Base-by-base conservation (phyloP, 805 yeast genomes). In the Wickerhamomyces subpelliculosus region DNA sequence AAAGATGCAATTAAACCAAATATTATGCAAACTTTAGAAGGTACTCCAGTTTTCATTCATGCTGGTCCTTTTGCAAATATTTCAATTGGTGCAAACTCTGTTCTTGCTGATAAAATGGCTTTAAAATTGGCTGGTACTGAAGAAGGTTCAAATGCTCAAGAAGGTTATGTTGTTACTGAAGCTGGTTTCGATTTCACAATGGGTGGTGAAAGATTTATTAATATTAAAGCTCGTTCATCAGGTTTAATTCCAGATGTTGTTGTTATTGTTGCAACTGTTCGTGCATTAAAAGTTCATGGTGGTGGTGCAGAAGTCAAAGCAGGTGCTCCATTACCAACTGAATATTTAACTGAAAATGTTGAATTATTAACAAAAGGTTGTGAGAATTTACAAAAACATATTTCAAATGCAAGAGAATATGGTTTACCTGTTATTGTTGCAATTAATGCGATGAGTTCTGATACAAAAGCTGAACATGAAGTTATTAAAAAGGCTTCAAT, bases 61-160 rank as follows among this genome's bases (percentile, higher is more conserved):
- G 97, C 97, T 29, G 97, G 97, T 46, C 97, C 97, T 22, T 90
- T 90, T 61, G 97, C 97, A 48, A 90, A 90, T 65, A 90, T 90
- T 48, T 85, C 96, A 25, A 90, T 90, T 58, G 98, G 98, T 52
- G 96, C 97, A 12, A 84, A 90, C 26, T 89, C 97, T 11, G 89
- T 90, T 14, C 67, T 90, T 40, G 97, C 97, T 40, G 98, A 90
- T 61, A 80, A 80, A 60, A 76, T 90, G 64, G 98, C 95, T 5
- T 72, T 90, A 57, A 88, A 90, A 65, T 75, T 90, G 51, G 88
- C 95, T 14, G 93, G 93, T 52, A 68, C 76, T 26, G 40, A 40
- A 29, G 38, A 43, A 27, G 27, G 32, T 7, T 64, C 68, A 30
- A 64, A 70, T 55, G 42, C 44, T 62, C 73, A 45, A 57, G 72